Conservation (phyloP, 1,284 basidiomycete species). For the Sporisorium reilianum region DNA sequence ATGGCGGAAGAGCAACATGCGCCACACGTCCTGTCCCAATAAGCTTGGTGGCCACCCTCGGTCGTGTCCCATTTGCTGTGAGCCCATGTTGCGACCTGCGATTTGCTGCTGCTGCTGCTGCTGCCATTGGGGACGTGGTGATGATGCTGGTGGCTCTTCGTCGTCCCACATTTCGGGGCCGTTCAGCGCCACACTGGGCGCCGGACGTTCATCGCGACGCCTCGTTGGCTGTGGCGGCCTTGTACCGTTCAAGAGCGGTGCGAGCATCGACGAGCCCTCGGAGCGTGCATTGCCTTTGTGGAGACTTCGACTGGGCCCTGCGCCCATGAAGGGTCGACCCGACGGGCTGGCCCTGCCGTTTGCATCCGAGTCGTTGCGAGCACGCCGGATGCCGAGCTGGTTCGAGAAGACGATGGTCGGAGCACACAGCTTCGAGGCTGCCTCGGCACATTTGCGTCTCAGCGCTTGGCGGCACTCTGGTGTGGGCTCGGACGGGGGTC, state of each 20-base stretch:
- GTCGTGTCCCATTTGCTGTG: constrained; percentile 18
- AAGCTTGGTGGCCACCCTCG: constrained; percentile 48
- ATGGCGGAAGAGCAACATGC: constrained; percentile 42
- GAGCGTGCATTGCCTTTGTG: constrained; percentile 5
- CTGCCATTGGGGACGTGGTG: constrained; percentile 14
- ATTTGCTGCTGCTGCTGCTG: constrained; percentile 5
- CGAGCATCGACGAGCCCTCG: constrained; percentile 31
- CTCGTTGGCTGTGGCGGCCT: constrained; percentile 25
- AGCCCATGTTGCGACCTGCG: neutral
- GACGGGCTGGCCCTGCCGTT: constrained; percentile 17
- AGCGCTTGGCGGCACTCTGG: constrained; percentile 13
- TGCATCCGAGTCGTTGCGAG: constrained; percentile 14
- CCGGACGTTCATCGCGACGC: constrained; percentile 27
- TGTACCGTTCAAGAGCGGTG: constrained; percentile 31
- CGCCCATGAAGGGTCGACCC: neutral
- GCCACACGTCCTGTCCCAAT: constrained; percentile 42
- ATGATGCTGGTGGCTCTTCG: constrained; percentile 6
- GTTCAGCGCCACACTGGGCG: constrained; percentile 35
- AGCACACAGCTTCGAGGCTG: constrained; percentile 28
- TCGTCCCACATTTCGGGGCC: constrained; percentile 48
- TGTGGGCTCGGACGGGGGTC: constrained; percentile 4
- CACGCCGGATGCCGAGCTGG: constrained; percentile 36
- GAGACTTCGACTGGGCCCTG: constrained; percentile 7
- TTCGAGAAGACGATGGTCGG: constrained; percentile 47
- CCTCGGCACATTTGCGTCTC: constrained; percentile 5